phyloP scores from a whole-genome alignment of 306 rosid species.

The Prunus persica region DNA sequence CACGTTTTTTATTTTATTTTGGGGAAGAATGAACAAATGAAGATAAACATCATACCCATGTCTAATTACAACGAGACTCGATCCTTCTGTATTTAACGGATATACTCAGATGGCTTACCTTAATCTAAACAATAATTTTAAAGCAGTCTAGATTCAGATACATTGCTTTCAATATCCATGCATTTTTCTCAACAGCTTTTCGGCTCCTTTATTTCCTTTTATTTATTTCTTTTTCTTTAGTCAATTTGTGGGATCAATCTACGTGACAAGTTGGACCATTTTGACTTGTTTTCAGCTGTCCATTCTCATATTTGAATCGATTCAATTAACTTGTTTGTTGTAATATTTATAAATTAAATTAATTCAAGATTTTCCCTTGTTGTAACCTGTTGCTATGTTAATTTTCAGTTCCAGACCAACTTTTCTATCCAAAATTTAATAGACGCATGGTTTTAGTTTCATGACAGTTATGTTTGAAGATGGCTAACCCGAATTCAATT shows the following conservation, averaged over 20 bases:
- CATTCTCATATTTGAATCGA: neutral
- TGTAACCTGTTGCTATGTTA: too few species aligned
- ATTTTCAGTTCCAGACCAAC: too few species aligned
- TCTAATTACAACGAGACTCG: constrained; percentile 67
- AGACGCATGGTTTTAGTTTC: too few species aligned
- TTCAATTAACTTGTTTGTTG: constrained; percentile 1
- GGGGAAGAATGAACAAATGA: too few species aligned
- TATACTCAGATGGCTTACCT: constrained; percentile 66
- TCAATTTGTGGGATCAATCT: neutral
- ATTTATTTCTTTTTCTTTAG: constrained; percentile 22
- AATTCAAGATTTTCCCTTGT: neutral
- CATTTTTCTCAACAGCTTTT: constrained; percentile 8
- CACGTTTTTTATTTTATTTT: too few species aligned
- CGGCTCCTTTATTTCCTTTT: neutral
- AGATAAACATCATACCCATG: neutral
- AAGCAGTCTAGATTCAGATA: constrained; percentile 30
- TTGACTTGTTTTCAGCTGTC: neutral
- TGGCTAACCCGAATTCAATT: too few species aligned
- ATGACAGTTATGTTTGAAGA: too few species aligned
- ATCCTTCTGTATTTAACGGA: constrained; percentile 81
- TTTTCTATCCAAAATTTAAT: too few species aligned
- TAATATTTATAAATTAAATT: neutral
- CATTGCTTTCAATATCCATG: constrained; percentile 12
- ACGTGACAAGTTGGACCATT: neutral
- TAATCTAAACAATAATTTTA: constrained; percentile 53